These are phyloP conservation scores for Pestalotiopsis sp. DNA, from an alignment of 2,329 filamentous ascomycete genomes.

Conservation along the genomic window DNA sequence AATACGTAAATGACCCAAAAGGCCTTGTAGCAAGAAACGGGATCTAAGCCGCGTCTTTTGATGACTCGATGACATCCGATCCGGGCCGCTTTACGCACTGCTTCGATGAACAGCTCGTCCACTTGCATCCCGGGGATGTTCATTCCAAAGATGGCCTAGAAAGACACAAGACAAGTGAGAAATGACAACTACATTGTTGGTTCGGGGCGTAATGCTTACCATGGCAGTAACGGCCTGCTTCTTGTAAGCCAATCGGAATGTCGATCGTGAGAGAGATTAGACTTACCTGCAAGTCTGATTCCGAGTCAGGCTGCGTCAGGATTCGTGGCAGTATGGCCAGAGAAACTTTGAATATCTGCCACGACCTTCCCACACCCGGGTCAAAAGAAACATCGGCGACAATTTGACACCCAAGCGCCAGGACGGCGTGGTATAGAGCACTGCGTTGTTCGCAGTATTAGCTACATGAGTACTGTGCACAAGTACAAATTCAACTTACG, in stretches of 20 bases:
- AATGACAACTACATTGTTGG: not conserved
- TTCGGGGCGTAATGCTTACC: not conserved
- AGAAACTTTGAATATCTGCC: slow-evolving; percentile 5
- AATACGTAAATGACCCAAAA: slow-evolving; percentile 9
- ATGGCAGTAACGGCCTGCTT: slow-evolving; percentile 6
- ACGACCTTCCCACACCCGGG: not conserved
- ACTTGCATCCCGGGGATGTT: slow-evolving; percentile 9
- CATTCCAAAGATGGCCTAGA: slow-evolving; percentile 8
- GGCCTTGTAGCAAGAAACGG: not conserved
- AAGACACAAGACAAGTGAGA: not conserved
- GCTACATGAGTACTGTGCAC: not conserved
- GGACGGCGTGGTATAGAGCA: slow-evolving; percentile 7
- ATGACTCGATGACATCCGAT: slow-evolving; percentile 2
- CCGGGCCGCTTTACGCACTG: not conserved
- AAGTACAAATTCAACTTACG: not conserved
- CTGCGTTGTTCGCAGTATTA: not conserved
- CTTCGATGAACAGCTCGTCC: slow-evolving; percentile 3
- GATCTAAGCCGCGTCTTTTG: not conserved
- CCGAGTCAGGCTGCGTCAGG: not conserved
- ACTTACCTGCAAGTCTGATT: not conserved
- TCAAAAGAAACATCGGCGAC: slow-evolving; percentile 7
- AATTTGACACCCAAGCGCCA: slow-evolving; percentile 6
- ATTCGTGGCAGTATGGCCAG: slow-evolving; percentile 3
- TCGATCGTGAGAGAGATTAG: not conserved
- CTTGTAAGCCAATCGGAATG: not conserved